Conservation (phyloP, 176 grass and related monocot genomes). For the Oryza officinalis region DNA sequence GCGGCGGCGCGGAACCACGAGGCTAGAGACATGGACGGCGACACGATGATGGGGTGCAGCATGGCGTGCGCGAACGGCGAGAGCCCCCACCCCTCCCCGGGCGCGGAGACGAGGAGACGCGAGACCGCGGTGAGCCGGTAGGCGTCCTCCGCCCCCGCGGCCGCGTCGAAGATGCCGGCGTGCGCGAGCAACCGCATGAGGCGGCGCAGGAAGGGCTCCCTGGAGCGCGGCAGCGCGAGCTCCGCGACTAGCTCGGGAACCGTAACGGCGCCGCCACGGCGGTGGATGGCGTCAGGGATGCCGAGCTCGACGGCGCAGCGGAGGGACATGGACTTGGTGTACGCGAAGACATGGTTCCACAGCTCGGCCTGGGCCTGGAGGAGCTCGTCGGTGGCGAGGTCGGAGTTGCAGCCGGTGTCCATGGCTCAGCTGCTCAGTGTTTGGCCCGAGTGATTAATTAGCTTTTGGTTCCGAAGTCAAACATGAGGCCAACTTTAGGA, state of each 20-base stretch:
- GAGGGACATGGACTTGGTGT: conserved; percentile 69
- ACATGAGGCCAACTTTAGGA: not conserved
- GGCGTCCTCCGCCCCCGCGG: not conserved
- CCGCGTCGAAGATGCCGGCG: conserved; percentile 44
- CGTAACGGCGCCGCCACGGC: conserved; percentile 30
- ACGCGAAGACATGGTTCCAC: conserved; percentile 62
- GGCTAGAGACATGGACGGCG: conserved; percentile 47
- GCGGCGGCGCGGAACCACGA: conserved; percentile 46
- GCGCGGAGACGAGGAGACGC: conserved; percentile 42
- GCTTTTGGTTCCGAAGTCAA: not conserved
- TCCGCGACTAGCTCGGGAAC: conserved; percentile 37
- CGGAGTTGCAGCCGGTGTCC: not conserved
- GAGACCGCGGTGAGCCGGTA: conserved; percentile 51
- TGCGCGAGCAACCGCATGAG: conserved; percentile 59
- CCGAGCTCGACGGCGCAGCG: conserved; percentile 61
- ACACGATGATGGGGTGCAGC: conserved; percentile 52
- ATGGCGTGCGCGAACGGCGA: conserved; percentile 56
- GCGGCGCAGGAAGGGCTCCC: conserved; percentile 40
- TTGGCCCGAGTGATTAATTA: not conserved
- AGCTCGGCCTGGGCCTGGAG: conserved; percentile 50
- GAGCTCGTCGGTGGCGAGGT: conserved; percentile 29
- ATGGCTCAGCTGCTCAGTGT: conserved; percentile 6
- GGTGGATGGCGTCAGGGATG: conserved; percentile 55
- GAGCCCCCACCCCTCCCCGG: conserved; percentile 5
- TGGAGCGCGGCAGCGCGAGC: conserved; percentile 42